phyloP scores from a whole-genome alignment of 2,329 filamentous ascomycete genomes.

The Colletotrichum sansevieriae region DNA sequence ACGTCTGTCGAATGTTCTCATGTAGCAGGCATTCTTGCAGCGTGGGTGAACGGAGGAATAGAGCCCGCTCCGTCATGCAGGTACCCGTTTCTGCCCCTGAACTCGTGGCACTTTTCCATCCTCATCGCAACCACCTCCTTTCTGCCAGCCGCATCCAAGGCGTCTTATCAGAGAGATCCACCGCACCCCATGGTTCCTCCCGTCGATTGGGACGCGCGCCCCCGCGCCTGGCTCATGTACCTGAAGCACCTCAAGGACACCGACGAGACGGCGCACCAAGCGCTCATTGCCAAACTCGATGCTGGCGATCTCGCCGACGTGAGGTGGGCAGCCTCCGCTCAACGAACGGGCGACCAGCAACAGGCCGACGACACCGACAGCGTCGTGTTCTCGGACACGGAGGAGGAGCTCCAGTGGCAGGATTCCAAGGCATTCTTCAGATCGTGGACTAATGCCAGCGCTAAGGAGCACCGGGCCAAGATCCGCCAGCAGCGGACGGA shows the following conservation, averaged over 20 bases:
- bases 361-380: background rate
- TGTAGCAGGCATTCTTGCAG: background rate
- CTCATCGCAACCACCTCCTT: background rate
- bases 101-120: background rate
- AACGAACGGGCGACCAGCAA: background rate
- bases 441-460: background rate
- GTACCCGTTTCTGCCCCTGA: background rate
- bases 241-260: constrained; percentile 9
- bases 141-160: background rate
- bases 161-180: background rate
- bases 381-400: background rate
- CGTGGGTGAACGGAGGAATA: background rate
- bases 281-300: background rate
- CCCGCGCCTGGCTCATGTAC: background rate
- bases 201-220: constrained; percentile 3
- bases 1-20: background rate
- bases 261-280: background rate
- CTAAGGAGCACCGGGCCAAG: background rate
- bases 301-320: background rate
- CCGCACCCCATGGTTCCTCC: background rate
- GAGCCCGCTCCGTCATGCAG: background rate
- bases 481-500: background rate
- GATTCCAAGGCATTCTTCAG: background rate
- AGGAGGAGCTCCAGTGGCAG: background rate
- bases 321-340: background rate